These are phyloP conservation scores for Penicillium cataractarum DNA, from an alignment of 495 filamentous ascomycete genomes.

Conservation along the genomic window DNA sequence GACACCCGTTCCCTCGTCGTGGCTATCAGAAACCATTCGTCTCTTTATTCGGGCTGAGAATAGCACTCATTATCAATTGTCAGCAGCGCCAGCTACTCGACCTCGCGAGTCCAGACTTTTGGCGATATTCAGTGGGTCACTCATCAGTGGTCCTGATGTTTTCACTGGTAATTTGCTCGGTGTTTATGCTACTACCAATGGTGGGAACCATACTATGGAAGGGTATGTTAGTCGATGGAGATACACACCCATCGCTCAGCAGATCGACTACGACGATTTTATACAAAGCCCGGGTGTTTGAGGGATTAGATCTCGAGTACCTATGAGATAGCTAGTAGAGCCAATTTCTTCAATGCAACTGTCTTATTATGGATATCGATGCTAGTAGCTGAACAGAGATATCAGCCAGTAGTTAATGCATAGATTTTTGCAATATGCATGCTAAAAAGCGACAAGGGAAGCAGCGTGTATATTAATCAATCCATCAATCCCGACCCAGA, in stretches of 20 bases:
- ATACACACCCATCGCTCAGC: conserved; percentile 3
- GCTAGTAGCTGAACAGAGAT: background rate
- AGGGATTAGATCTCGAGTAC: background rate
- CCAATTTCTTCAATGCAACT: background rate
- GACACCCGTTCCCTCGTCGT: conserved; percentile 8
- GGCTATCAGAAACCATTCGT: conserved; percentile 10
- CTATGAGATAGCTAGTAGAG: background rate
- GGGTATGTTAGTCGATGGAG: conserved; percentile 8
- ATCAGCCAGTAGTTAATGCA: background rate
- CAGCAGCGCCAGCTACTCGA: conserved; percentile 9
- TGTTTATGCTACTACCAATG: conserved; percentile 29
- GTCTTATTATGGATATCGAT: background rate
- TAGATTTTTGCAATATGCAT: background rate
- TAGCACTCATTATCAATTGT: conserved; percentile 24
- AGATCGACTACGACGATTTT: background rate
- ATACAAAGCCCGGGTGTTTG: background rate
- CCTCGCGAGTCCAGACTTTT: conserved; percentile 1
- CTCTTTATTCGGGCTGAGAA: conserved; percentile 18
- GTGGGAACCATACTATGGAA: conserved; percentile 7
- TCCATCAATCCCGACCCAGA: background rate
- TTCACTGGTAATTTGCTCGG: conserved; percentile 26
- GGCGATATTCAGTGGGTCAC: conserved; percentile 4
- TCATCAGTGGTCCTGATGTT: conserved; percentile 23
- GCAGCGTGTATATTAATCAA: background rate
- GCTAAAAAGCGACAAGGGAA: background rate